Base-by-base conservation (phyloP, 169 alveolate genomes). In the Plasmodium knowlesi region DNA sequence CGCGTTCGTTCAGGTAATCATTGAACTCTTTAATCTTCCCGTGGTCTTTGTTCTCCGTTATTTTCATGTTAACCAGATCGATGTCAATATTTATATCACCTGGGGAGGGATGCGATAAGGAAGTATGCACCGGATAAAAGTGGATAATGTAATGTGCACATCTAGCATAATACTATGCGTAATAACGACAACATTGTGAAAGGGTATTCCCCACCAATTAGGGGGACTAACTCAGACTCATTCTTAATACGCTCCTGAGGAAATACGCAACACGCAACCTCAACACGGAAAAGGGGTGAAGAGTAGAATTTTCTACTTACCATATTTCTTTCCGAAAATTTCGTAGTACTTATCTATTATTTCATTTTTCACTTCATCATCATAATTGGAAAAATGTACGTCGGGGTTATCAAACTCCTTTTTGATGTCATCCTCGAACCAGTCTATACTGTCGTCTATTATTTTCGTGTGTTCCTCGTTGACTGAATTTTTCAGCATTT, bases 371-470 rank as follows among this genome's bases (percentile, higher is more conserved):
- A 79, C 57, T 25, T 88, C 89, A 37, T 88, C 89, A 10, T 88
- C 83, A 61, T 88, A 88, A 50, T 41, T 32, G 16, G 89, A 88
- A 19, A 78, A 88, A 37, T 88, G 82, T 4, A 88, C 72, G 22
- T 78, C 81, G 1, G 81, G 37, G 79, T 78, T 88, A 9, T 54
- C 41, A 32, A 88, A 79, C 32, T 50, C 82, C 32, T 43, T 54
- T 61, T 79, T 88, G 30, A 88, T 88, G 53, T 88, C 94, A 25
- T 88, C 89, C 43, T 88, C 94, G 61, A 88, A 88, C 94, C 94
- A 88, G 34, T 88, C 94, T 25, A 88, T 78, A 30, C 94, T 88
- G 12, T 88, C 94, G 50, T 88, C 94, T 39, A 88, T 79, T 54
- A 88, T 80, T 88, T 61, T 76, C 1, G 94, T 88, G 39, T 88